phyloP scores from a whole-genome alignment of 305 asterid genomes.

The Fraxinus angustifolia region DNA sequence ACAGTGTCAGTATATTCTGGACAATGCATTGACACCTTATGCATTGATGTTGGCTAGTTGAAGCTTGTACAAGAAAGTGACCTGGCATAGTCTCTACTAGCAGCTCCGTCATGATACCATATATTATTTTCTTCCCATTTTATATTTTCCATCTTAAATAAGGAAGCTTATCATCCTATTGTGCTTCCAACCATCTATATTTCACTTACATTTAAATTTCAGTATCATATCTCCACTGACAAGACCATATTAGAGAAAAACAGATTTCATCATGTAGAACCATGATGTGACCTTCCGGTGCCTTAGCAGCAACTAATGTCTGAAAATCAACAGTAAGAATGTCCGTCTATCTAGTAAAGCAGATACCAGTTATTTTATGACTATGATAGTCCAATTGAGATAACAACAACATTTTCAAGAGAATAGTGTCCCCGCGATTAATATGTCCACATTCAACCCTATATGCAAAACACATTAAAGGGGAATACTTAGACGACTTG shows the following conservation, averaged over 20 bases:
- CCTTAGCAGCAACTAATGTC: not conserved
- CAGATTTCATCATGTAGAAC: conserved; percentile 3
- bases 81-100: conserved; percentile 77
- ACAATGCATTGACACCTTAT: conserved; percentile 91
- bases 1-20: conserved; percentile 93
- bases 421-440: not conserved
- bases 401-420: not conserved
- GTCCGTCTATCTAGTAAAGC: not conserved
- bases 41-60: conserved; percentile 99
- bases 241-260: not conserved
- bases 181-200: not conserved
- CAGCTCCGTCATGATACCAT: conserved; percentile 93
- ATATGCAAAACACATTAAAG: not conserved
- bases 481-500: not conserved
- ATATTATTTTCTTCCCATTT: conserved; percentile 28
- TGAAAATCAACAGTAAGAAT: not conserved
- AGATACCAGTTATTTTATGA: not conserved
- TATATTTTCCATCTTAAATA: not conserved
- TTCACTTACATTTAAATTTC: conserved; percentile 5
- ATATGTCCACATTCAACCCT: not conserved
- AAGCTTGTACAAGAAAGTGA: conserved; percentile 98
- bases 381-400: not conserved
- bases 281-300: not conserved
- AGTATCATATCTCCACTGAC: not conserved
- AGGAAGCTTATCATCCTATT: conserved; percentile 18